Conservation (phyloP, 805 yeast species). For the Cyberlindnera saturnus region DNA sequence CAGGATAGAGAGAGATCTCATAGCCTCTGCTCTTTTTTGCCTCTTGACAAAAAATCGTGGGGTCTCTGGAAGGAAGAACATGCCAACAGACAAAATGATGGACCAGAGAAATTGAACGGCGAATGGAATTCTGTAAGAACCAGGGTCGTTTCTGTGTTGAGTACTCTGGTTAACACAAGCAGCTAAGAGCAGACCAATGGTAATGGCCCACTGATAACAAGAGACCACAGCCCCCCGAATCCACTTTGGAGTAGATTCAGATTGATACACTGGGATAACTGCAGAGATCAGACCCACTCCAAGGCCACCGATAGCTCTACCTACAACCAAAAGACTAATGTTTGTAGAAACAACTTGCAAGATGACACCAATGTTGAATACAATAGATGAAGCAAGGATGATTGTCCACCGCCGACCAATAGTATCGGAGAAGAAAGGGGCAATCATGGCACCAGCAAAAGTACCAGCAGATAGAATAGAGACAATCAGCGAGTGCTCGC, state of each 20-base stretch:
- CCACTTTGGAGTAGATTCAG: conserved; percentile 74
- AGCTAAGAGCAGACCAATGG: conserved; percentile 68
- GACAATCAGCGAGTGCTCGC: conserved; percentile 52
- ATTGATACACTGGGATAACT: conserved; percentile 67
- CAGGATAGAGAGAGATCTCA: conserved; percentile 45
- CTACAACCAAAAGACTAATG: conserved; percentile 47
- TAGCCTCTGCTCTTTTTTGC: conserved; percentile 49
- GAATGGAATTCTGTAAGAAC: conserved; percentile 68
- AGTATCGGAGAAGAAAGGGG: conserved; percentile 50
- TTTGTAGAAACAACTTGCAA: conserved; percentile 40
- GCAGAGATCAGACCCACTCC: conserved; percentile 73
- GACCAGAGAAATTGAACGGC: conserved; percentile 68
- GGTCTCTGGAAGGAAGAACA: conserved; percentile 66
- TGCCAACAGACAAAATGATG: conserved; percentile 55
- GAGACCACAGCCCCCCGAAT: conserved; percentile 74
- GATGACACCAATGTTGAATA: conserved; percentile 48
- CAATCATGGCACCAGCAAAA: conserved; percentile 58
- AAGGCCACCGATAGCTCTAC: conserved; percentile 62
- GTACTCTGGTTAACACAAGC: conserved; percentile 69
- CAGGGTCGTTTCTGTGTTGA: conserved; percentile 41
- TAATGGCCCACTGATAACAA: conserved; percentile 66
- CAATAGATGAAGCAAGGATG: conserved; percentile 33
- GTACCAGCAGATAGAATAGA: conserved; percentile 69
- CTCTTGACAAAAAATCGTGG: conserved; percentile 65
- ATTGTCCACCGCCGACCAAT: conserved; percentile 49